Conservation (phyloP, 345 rosid genomes). For the Toxicodendron radicans region DNA sequence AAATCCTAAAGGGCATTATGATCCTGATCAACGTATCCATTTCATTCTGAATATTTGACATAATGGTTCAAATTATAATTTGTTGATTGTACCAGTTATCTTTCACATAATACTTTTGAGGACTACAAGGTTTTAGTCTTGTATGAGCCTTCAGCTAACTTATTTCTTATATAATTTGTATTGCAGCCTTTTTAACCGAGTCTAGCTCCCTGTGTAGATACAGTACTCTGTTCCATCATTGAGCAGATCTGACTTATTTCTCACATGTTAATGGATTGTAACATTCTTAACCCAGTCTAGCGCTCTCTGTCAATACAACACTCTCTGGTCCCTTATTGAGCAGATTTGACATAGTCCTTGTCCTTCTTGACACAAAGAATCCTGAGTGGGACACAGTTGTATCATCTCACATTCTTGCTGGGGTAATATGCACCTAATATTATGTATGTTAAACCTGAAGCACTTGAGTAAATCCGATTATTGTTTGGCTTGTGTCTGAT, state of each 20-base stretch:
- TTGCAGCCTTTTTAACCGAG: slow-evolving; percentile 47
- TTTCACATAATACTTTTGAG: not conserved
- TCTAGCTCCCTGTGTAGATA: slow-evolving; percentile 86
- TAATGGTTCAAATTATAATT: not conserved
- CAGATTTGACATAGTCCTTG: slow-evolving; percentile 93
- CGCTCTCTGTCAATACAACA: slow-evolving; percentile 91
- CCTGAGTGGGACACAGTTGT: slow-evolving; percentile 99
- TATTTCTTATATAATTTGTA: not conserved
- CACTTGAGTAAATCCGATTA: slow-evolving; percentile 1
- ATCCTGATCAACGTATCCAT: slow-evolving; percentile 88
- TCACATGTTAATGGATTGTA: not conserved
- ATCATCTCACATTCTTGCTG: slow-evolving; percentile 93
- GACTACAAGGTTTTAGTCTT: not conserved
- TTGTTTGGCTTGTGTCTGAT: slow-evolving; percentile 22
- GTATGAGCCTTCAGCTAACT: not conserved
- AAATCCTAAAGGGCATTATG: slow-evolving; percentile 97
- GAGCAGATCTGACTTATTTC: slow-evolving; percentile 51
- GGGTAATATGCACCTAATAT: slow-evolving; percentile 42
- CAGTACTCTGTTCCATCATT: slow-evolving; percentile 90
- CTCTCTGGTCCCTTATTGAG: slow-evolving; percentile 93
- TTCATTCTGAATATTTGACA: slow-evolving; percentile 18
- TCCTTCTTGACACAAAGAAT: slow-evolving; percentile 90
- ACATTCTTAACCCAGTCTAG: slow-evolving; percentile 64
- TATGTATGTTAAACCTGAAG: not conserved
- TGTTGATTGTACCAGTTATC: slow-evolving; percentile 5